These are phyloP conservation scores for Lachancea thermotolerans DNA, from an alignment of 805 yeast genomes.

Conservation along the genomic window DNA sequence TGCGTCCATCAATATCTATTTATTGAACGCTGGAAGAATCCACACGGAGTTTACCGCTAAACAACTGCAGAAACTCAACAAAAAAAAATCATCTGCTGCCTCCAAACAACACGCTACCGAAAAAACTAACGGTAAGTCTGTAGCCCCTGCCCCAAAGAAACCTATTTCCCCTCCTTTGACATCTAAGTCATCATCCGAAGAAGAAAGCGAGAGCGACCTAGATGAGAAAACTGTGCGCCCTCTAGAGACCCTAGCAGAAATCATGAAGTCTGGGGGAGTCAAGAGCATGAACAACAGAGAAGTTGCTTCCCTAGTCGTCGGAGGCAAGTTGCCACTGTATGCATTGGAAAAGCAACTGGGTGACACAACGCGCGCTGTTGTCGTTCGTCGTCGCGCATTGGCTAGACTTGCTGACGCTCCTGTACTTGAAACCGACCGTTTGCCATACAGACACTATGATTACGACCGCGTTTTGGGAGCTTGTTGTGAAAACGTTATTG, in stretches of 20 bases:
- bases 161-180: constrained; percentile 4
- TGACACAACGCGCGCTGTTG: constrained; percentile 88
- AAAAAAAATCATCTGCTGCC: constrained; percentile 5
- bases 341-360: constrained; percentile 89
- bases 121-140: background rate
- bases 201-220: constrained; percentile 32
- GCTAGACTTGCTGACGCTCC: constrained; percentile 79
- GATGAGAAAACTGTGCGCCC: constrained; percentile 40
- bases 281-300: constrained; percentile 64
- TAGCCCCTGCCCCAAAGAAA: constrained; percentile 9
- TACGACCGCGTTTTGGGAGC: constrained; percentile 97
- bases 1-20: constrained; percentile 72
- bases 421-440: constrained; percentile 56
- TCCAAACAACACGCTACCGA: constrained; percentile 20
- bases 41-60: constrained; percentile 41
- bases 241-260: constrained; percentile 54
- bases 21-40: constrained; percentile 76
- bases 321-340: constrained; percentile 82
- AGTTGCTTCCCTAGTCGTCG: constrained; percentile 59
- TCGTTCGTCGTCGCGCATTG: constrained; percentile 87
- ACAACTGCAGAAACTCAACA: constrained; percentile 20
- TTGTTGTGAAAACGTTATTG: constrained; percentile 97
- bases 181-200: constrained; percentile 14
- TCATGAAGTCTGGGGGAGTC: constrained; percentile 66
- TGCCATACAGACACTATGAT: constrained; percentile 81